Percentiles rank a stretch among this genome's conserved stretches.
These are phyloP conservation scores for Monosporascus ibericus DNA, from an alignment of 2,329 filamentous ascomycete species.

Conservation along the genomic window DNA sequence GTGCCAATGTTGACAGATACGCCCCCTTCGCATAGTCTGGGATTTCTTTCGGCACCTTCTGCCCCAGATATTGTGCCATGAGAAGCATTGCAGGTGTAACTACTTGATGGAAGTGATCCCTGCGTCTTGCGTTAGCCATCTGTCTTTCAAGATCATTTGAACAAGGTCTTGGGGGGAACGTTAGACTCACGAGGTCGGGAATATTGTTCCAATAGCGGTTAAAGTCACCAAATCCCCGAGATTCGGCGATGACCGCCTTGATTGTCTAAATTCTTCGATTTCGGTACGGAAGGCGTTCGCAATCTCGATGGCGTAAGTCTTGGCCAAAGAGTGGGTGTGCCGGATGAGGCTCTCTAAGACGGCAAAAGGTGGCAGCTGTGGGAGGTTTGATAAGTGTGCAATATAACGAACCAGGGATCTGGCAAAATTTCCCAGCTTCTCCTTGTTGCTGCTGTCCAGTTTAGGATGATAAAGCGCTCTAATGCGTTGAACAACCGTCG, in stretches of 20 bases:
- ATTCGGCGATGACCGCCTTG: slow-evolving; percentile 45
- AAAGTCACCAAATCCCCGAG: slow-evolving; percentile 75
- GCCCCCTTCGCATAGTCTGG: slow-evolving; percentile 66
- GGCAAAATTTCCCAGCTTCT: slow-evolving; percentile 66
- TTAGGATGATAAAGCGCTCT: slow-evolving; percentile 89
- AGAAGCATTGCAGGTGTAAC: slow-evolving; percentile 83
- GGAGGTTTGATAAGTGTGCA: slow-evolving; percentile 39
- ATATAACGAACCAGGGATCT: slow-evolving; percentile 59
- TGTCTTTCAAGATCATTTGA: not conserved
- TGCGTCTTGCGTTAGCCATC: not conserved
- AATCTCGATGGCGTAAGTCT: slow-evolving; percentile 75
- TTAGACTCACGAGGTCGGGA: slow-evolving; percentile 65
- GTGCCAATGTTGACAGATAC: slow-evolving; percentile 69
- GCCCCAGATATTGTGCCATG: slow-evolving; percentile 77
- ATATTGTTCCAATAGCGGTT: slow-evolving; percentile 76
- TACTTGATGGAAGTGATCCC: slow-evolving; percentile 91
- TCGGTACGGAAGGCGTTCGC: slow-evolving; percentile 71
- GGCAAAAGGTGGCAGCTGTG: slow-evolving; percentile 49
- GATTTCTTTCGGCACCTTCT: slow-evolving; percentile 61
- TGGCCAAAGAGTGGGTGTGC: slow-evolving; percentile 87
- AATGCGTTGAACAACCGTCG: slow-evolving; percentile 80
- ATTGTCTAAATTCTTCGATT: slow-evolving; percentile 49
- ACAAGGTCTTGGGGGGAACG: not conserved
- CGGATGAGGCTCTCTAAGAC: slow-evolving; percentile 76
- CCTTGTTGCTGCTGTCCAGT: slow-evolving; percentile 77